phyloP scores from a whole-genome alignment of 768 basidiomycete genomes.

The Pisolithus tinctorius region DNA sequence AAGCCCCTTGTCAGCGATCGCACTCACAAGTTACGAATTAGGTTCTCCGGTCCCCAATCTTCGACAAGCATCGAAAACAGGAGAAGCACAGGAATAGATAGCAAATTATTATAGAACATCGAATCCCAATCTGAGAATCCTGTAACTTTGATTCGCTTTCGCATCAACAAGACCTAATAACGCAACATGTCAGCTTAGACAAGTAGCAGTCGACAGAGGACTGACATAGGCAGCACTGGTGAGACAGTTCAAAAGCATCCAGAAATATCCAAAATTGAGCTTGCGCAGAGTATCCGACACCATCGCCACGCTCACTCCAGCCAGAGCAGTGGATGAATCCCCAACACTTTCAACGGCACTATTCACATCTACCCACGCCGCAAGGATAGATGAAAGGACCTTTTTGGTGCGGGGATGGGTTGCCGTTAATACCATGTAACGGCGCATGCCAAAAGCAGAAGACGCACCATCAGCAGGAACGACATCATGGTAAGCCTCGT shows the following conservation, averaged over 20 bases:
- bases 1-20: not conserved
- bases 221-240: conserved; percentile 86
- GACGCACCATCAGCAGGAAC: conserved; percentile 83
- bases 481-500: conserved; percentile 83
- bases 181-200: not conserved
- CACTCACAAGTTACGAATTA: conserved; percentile 85
- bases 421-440: not conserved
- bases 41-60: conserved; percentile 79
- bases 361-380: conserved; percentile 88
- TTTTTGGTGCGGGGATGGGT: conserved; percentile 22
- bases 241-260: conserved; percentile 94
- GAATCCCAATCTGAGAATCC: conserved; percentile 98
- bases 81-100: conserved; percentile 87
- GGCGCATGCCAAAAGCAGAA: not conserved
- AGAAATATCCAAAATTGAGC: conserved; percentile 49
- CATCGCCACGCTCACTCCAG: conserved; percentile 21
- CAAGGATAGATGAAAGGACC: conserved; percentile 90
- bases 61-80: conserved; percentile 80
- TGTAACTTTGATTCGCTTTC: conserved; percentile 90
- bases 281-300: no score
- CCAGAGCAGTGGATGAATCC: conserved; percentile 17
- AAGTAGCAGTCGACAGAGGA: conserved; percentile 10
- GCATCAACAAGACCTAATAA: conserved; percentile 88
- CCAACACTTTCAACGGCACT: conserved; percentile 27
- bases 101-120: conserved; percentile 97